Evolutionary conservation across 768 basidiomycete species (phyloP), one percentile per base, ranked within the genome.

Genomic region (Favolaschia claudopus): DNA sequence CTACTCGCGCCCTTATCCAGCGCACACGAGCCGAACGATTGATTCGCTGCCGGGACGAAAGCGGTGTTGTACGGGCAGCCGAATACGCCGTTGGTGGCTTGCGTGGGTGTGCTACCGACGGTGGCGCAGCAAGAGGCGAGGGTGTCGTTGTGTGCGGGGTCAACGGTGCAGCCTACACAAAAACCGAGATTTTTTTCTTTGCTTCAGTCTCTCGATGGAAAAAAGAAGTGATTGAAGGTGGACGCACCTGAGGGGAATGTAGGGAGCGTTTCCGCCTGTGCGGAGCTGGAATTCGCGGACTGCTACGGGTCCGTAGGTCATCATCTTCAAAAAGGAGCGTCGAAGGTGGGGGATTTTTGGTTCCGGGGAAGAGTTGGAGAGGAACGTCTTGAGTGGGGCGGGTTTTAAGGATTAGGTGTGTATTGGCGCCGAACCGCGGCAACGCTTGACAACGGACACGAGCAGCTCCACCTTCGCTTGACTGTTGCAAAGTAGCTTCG

Each of bases 161-260:
- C 57, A 28, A 58, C 57, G 19, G 57, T 50, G 57, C 57, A 58
- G 40, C 57, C 57, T 58, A 10, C 22, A 32, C 15, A 6, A 7
- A 19, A 25, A 12, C 7, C 9, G 13, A 29, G 3, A 4, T 24
- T 19, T 28, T 25, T 15, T 31, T 9, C 5, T 22, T 7, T 36
- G 17, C 33, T 33, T 49, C 24, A 25, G 8, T 4, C n/a, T 33
- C 4, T 34, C 10, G 25, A 5, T 5, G 9, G 3, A 1, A 8
- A n/a, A 38, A 31, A 13, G 24, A 9, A 22, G n/a, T n/a, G n/a
- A n/a, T n/a, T n/a, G n/a, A 10, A 20, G 27, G 7, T 6, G 40
- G 5, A 33, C 52, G 32, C 42, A 54, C 52, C 52, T 2, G 24
- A 9, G 42, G 42, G 31, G 33, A 54, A 54, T 10, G 45, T 17